Conservation (phyloP, 2,329 filamentous ascomycete species). For the Talaromyces marneffei region DNA sequence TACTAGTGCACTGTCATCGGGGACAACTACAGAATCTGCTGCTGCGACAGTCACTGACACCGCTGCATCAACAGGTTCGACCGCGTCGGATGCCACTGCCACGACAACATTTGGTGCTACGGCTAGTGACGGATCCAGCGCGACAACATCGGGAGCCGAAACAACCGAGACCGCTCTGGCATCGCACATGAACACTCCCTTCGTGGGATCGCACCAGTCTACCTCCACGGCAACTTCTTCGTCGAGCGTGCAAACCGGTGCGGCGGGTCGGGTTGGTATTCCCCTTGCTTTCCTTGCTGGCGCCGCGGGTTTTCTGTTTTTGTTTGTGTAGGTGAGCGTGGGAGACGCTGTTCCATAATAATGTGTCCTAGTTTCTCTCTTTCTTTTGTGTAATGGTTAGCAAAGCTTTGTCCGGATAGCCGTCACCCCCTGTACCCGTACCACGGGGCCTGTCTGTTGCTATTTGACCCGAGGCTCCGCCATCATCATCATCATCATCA, state of each 20-base stretch:
- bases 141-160: neutral
- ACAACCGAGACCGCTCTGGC: slow-evolving; percentile 10
- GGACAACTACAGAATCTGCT: neutral
- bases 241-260: slow-evolving; percentile 17
- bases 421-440: neutral
- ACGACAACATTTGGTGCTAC: neutral
- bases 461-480: neutral
- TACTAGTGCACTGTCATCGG: neutral
- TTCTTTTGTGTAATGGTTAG: neutral
- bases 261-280: slow-evolving; percentile 24
- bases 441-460: neutral
- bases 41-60: neutral
- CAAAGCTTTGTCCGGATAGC: neutral
- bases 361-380: neutral
- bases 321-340: slow-evolving; percentile 20
- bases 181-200: too few relatives aligned
- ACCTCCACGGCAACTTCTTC: slow-evolving; percentile 14
- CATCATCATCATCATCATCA: neutral
- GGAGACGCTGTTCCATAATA: too few relatives aligned
- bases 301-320: slow-evolving; percentile 27
- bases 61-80: neutral
- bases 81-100: neutral
- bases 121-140: neutral
- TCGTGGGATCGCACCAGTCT: slow-evolving; percentile 14
- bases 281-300: slow-evolving; percentile 28